Evolutionary conservation across 2,329 filamentous ascomycete genomes (phyloP), one percentile per base, ranked within the genome.

Genomic region (Thermomyces lanuginosus): DNA sequence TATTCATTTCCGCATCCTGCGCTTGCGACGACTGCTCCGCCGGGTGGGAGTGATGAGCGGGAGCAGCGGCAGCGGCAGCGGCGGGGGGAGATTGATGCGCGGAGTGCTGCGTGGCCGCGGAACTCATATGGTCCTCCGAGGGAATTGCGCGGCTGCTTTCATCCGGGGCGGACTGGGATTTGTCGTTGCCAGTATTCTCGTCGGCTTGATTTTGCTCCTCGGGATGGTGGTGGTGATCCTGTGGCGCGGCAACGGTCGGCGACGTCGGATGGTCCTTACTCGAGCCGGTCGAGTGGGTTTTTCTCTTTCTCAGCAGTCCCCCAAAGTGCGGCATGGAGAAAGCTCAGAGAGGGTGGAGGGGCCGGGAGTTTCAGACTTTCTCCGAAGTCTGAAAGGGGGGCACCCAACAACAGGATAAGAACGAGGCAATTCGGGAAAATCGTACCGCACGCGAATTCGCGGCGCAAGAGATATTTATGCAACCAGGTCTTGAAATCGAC

Each of bases 301-400:
- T 76, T 70, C 92, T 92, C 72, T 92, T 95, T 71, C 93, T 93
- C 53, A 95, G 72, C 53, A 93, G 83, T 28, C 53, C 54, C 58
- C 82, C 82, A 65, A 93, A 71, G 57, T 72, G 80, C 74, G 84
- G 89, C 89, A 98, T 95, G 56, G 50, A 33, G 33, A 35, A 32
- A 31, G 33, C 28, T n/a, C n/a, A n/a, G n/a, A n/a, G n/a, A n/a
- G n/a, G n/a, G n/a, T n/a, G n/a, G n/a, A n/a, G n/a, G n/a, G n/a
- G 27, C 16, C 24, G 20, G 34, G 21, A 30, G 36, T 41, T 36
- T 39, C 34, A 39, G 35, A 34, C 35, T 36, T 36, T 31, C 23
- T 33, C 30, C 29, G 16, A n/a, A 33, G 30, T 36, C 33, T 25
- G 32, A 33, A 31, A 32, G 27, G 28, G n/a, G n/a, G n/a, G n/a